Evolutionary conservation across 495 filamentous ascomycete species (phyloP), one percentile per base, ranked within the genome.

Genomic region (Trichoderma parareesei): DNA sequence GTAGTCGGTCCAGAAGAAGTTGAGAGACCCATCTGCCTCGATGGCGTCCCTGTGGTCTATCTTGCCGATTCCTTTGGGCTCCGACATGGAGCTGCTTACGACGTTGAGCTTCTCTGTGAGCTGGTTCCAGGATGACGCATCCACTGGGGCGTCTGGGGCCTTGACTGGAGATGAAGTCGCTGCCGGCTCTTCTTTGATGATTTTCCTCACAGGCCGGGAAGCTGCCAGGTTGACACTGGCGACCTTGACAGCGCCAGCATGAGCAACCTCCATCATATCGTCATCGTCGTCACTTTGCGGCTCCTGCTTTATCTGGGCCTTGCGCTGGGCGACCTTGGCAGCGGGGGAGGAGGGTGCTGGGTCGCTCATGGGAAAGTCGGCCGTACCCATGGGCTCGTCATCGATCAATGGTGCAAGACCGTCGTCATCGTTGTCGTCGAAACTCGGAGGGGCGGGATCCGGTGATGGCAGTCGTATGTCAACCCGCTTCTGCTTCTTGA

Each of bases 1-100:
- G 69, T 95, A 98, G 72, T 98, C 94, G 13, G 92, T 86, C 94
- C 94, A 98, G 77, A 97, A 98, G 80, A 98, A 89, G 68, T 88
- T 88, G 18, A 98, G 78, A 69, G 89, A 93, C 33, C 95, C 94
- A 71, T 98, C 92, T 67, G 89, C 85, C 71, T 98, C 94, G 40
- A 94, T 82, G 18, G 90, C 91, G 72, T 94, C 88, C 66, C 88
- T 83, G 20, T 90, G 81, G 55, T 86, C 84, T 20, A 96, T 75
- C 74, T 97, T 98, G 9, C 92, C 93, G 72, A 90, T 82, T 10
- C 72, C 78, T 35, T 76, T 76, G 46, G 81, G 78, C 65, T 91
- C 88, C 16, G 83, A 68, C n/a, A 82, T 81, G 9, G 76, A 78
- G 67, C 76, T 78, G 73, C 85, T 89, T 46, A 95, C 79, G 35